A percentile compares a stretch with the other conserved stretches of the same genome.
Evolutionary conservation across 768 basidiomycete species (phyloP).

Genomic region (Boletus subcaerulescens): DNA sequence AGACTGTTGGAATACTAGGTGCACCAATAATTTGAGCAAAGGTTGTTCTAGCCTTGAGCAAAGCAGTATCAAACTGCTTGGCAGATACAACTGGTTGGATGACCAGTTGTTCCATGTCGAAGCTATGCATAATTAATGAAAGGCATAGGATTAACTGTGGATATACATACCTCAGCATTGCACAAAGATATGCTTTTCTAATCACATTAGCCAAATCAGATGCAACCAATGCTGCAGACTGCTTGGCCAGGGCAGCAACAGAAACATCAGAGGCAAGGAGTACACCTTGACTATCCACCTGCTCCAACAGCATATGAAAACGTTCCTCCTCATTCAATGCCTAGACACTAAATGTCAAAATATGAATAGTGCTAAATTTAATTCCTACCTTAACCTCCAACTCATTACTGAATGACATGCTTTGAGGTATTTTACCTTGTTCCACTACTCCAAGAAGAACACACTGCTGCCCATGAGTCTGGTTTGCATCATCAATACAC

Average conservation of each 20-base stretch:
- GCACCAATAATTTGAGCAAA: constrained; percentile 96
- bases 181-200: constrained; percentile 49
- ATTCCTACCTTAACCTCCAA: constrained; percentile 62
- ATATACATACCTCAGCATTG: constrained; percentile 29
- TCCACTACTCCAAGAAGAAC: constrained; percentile 74
- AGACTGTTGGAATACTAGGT: constrained; percentile 91
- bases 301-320: constrained; percentile 49
- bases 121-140: constrained; percentile 2
- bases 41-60: constrained; percentile 66
- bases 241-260: constrained; percentile 65
- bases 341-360: constrained; percentile 37
- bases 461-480: constrained; percentile 63
- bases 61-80: constrained; percentile 69
- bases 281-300: constrained; percentile 37
- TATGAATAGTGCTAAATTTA: neutral
- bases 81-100: constrained; percentile 28
- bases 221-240: constrained; percentile 89
- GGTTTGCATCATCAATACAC: constrained; percentile 59
- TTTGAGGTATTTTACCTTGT: constrained; percentile 57
- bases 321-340: constrained; percentile 80
- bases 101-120: neutral
- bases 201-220: constrained; percentile 76
- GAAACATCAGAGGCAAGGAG: constrained; percentile 74
- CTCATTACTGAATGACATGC: constrained; percentile 84
- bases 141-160: neutral